These are phyloP conservation scores for Mycena sanguinolenta DNA, from an alignment of 768 basidiomycete genomes.

Conservation along the genomic window DNA sequence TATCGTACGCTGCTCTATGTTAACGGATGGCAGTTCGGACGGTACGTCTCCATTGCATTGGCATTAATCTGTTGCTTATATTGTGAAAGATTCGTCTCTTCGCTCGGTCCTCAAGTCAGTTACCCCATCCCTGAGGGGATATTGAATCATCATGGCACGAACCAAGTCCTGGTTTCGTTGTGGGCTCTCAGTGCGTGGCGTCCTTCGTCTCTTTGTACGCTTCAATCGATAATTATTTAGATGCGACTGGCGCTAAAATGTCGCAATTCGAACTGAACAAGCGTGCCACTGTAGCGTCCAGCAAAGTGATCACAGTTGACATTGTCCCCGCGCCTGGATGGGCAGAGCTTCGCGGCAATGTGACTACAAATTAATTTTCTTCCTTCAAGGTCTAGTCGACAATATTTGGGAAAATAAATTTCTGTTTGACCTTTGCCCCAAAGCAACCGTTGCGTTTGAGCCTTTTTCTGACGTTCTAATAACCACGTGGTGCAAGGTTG, in stretches of 20 bases:
- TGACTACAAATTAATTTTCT: conserved; percentile 29
- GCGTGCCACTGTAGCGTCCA: conserved; percentile 44
- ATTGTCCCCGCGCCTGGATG: conserved; percentile 50
- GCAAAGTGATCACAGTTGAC: conserved; percentile 44
- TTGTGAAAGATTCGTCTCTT: conserved; percentile 46
- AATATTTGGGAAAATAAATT: too few relatives aligned
- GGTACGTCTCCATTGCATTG: conserved; percentile 47
- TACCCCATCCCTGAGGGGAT: conserved; percentile 60
- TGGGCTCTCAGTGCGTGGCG: conserved; percentile 50
- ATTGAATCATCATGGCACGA: conserved; percentile 51
- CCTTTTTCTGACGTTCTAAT: too few relatives aligned
- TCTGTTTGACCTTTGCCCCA: too few relatives aligned
- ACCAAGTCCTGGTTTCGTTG: conserved; percentile 50
- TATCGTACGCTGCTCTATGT: conserved; percentile 78
- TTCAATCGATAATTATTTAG: conserved; percentile 25
- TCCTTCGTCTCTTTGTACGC: neutral
- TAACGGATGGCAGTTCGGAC: conserved; percentile 83
- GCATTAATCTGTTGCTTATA: conserved; percentile 22
- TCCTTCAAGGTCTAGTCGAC: too few relatives aligned
- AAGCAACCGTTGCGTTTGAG: too few relatives aligned
- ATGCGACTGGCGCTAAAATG: conserved; percentile 45
- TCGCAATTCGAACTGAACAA: conserved; percentile 47
- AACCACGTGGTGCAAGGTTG: too few relatives aligned
- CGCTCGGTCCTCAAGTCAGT: conserved; percentile 59
- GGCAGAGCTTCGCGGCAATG: conserved; percentile 43